Evolutionary conservation across 495 filamentous ascomycete genomes (phyloP).

Genomic region (Lasiosphaeria hispida): DNA sequence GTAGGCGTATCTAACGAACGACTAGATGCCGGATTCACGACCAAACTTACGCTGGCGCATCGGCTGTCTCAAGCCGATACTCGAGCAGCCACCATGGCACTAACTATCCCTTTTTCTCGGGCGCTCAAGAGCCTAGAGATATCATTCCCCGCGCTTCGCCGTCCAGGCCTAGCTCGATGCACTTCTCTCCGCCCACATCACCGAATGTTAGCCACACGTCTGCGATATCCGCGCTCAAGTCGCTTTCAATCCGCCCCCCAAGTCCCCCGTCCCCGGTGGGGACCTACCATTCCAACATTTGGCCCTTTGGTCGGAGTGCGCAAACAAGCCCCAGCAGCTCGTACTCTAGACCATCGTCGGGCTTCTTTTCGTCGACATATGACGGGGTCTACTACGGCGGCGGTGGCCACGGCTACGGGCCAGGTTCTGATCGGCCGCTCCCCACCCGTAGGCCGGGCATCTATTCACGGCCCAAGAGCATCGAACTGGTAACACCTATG

Average conservation of each 20-base stretch:
- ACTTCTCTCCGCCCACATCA: slow-evolving; percentile 43
- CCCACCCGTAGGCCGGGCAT: slow-evolving; percentile 41
- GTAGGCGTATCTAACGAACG: slow-evolving; percentile 16
- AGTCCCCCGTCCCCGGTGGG: slow-evolving; percentile 45
- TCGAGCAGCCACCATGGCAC: slow-evolving; percentile 24
- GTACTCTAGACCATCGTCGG: slow-evolving; percentile 37
- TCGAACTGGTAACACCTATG: slow-evolving; percentile 51
- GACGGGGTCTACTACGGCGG: slow-evolving; percentile 39
- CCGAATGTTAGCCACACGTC: slow-evolving; percentile 34
- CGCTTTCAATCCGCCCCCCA: slow-evolving; percentile 43
- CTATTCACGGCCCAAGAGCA: slow-evolving; percentile 51
- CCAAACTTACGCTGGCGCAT: slow-evolving; percentile 33
- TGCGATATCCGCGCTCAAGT: slow-evolving; percentile 46
- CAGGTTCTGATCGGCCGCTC: slow-evolving; percentile 42
- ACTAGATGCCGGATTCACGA: slow-evolving; percentile 47
- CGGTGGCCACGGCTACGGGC: slow-evolving; percentile 28
- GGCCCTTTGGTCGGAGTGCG: slow-evolving; percentile 47
- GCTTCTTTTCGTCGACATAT: slow-evolving; percentile 46
- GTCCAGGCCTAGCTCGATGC: slow-evolving; percentile 40
- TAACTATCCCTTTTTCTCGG: slow-evolving; percentile 37
- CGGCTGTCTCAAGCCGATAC: slow-evolving; percentile 26
- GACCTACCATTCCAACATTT: slow-evolving; percentile 34
- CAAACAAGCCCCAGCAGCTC: slow-evolving; percentile 46
- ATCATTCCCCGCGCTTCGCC: slow-evolving; percentile 53
- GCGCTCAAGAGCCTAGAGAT: slow-evolving; percentile 44